These are phyloP conservation scores for Cucurbita argyrosperma DNA, from an alignment of 306 rosid species.

Conservation along the genomic window DNA sequence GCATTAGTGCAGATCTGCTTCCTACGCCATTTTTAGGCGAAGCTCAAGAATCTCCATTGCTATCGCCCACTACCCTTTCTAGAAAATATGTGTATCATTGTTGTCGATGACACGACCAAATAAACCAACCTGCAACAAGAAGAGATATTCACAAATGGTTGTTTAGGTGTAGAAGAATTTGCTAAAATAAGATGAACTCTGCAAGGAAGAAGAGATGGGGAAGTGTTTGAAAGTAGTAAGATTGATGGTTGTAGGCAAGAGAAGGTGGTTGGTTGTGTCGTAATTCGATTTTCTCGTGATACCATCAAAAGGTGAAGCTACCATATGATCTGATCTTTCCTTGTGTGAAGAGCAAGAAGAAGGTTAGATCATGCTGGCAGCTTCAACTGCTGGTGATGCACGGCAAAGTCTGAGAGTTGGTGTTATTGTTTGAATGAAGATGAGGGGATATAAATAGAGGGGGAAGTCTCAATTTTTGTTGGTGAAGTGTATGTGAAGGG, in stretches of 20 bases:
- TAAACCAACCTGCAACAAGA: background rate
- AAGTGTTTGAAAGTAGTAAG: background rate
- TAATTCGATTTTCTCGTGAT: constrained; percentile 23
- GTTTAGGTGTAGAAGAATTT: background rate
- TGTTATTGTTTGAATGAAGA: constrained; percentile 6
- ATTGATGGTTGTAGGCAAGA: background rate
- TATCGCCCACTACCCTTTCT: background rate
- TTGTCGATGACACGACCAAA: background rate
- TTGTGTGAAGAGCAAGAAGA: constrained; percentile 19
- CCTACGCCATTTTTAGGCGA: background rate
- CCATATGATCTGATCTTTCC: constrained; percentile 71
- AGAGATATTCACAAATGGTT: background rate
- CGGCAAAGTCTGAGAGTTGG: constrained; percentile 13
- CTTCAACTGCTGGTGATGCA: constrained; percentile 52
- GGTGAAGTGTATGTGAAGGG: background rate
- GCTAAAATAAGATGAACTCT: background rate
- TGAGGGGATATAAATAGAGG: constrained; percentile 29
- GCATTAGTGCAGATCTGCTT: background rate
- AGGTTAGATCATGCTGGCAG: constrained; percentile 86
- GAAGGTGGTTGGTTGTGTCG: background rate
- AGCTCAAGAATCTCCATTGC: constrained; percentile 1
- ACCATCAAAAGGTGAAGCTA: constrained; percentile 62
- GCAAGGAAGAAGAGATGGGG: background rate
- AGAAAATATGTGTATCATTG: background rate
- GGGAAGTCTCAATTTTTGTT: background rate